A percentile compares a stretch with the other conserved stretches of the same genome.
Conservation (phyloP, 2,329 filamentous ascomycete species). For the Dryadomyces quercus-mongolicae region DNA sequence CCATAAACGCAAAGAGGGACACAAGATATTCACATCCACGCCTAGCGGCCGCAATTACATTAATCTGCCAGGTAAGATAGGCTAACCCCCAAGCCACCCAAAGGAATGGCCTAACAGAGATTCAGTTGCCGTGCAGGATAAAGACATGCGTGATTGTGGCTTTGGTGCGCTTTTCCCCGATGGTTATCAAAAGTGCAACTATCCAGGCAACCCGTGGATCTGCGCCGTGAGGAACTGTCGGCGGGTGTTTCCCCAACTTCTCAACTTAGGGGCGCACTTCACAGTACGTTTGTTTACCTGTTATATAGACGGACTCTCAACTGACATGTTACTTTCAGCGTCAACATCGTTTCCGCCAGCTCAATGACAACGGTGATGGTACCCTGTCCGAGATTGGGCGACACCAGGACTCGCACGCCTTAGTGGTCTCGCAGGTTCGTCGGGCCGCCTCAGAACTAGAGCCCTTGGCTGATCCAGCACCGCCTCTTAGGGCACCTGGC, state of each 20-base stretch:
- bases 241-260: conserved; percentile 5
- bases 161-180: conserved; percentile 2
- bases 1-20: not conserved
- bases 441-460: conserved; percentile 7
- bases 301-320: not conserved
- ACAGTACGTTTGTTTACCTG: conserved; percentile 6
- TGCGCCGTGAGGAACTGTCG: conserved; percentile 15
- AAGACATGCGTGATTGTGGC: not conserved
- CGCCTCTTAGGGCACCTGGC: not conserved
- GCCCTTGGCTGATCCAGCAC: conserved; percentile 3
- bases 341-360: conserved; percentile 10
- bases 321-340: not conserved
- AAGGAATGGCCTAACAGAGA: no score
- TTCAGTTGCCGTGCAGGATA: not conserved
- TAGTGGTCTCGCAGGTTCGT: conserved; percentile 13
- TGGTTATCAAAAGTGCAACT: conserved; percentile 11
- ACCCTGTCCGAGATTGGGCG: conserved; percentile 15
- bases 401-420: conserved; percentile 4
- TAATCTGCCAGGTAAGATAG: not conserved
- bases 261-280: conserved; percentile 14
- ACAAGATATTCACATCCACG: not conserved
- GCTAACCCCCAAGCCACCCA: not conserved
- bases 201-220: conserved; percentile 11
- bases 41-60: not conserved
- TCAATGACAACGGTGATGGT: conserved; percentile 20